Percentiles rank a stretch among this genome's conserved stretches.
Evolutionary conservation across 2,329 filamentous ascomycete species (phyloP).

Genomic region (Dryadomyces sulphureus): DNA sequence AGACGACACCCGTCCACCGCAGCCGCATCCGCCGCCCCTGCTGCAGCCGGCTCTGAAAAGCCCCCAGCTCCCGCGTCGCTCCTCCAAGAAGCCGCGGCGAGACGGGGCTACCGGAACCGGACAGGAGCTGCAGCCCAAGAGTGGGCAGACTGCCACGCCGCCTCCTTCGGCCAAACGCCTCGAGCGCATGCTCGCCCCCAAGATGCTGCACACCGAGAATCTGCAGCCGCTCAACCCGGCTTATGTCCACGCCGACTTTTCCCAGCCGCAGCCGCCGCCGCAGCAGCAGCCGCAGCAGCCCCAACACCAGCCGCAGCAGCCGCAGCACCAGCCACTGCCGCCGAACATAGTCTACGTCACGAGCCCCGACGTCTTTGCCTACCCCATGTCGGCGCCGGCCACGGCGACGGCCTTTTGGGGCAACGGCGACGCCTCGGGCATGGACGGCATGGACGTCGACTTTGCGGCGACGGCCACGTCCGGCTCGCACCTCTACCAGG

Average conservation of each 20-base stretch:
- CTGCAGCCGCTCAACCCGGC: slow-evolving; percentile 47
- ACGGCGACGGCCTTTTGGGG: slow-evolving; percentile 41
- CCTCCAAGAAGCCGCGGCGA: slow-evolving; percentile 30
- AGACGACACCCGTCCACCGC: slow-evolving; percentile 11
- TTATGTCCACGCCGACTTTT: slow-evolving; percentile 28
- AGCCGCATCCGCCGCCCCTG: slow-evolving; percentile 8
- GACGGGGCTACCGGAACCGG: slow-evolving; percentile 17
- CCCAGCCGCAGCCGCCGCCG: slow-evolving; percentile 19
- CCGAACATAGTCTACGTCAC: slow-evolving; percentile 31
- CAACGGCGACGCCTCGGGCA: slow-evolving; percentile 22
- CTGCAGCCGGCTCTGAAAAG: slow-evolving; percentile 13
- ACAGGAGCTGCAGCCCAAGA: slow-evolving; percentile 17
- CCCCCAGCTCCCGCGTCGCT: slow-evolving; percentile 15
- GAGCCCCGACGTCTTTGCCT: slow-evolving; percentile 41
- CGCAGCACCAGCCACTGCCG: slow-evolving; percentile 31
- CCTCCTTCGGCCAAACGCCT: slow-evolving; percentile 42
- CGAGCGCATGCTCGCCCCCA: slow-evolving; percentile 38
- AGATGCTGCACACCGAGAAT: slow-evolving; percentile 23
- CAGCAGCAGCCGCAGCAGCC: slow-evolving; percentile 31
- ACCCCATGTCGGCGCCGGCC: slow-evolving; percentile 43
- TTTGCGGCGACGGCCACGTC: slow-evolving; percentile 30
- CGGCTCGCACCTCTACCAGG: slow-evolving; percentile 28
- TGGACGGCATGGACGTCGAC: slow-evolving; percentile 45
- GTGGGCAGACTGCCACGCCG: slow-evolving; percentile 41
- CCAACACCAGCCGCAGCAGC: slow-evolving; percentile 22